Evolutionary conservation across 805 yeast genomes (phyloP).

Genomic region (Suhomyces pyralidae): DNA sequence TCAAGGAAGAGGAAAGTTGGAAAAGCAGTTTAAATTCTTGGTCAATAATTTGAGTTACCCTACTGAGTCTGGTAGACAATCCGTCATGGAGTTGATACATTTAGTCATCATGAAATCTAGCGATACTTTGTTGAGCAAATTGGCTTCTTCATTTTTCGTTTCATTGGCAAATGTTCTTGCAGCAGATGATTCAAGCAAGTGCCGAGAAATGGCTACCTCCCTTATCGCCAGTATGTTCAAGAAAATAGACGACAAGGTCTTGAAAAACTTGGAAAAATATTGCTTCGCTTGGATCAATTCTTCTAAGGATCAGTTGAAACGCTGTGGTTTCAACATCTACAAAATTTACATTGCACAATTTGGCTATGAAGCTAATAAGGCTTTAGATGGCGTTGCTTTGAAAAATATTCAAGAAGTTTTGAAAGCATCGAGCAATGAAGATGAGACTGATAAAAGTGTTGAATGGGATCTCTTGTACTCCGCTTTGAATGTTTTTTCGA

Average conservation of each 20-base stretch:
- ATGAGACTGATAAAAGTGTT: constrained; percentile 33
- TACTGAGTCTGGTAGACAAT: constrained; percentile 79
- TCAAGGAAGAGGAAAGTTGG: constrained; percentile 82
- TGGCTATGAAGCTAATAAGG: constrained; percentile 37
- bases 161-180: constrained; percentile 74
- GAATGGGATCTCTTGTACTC: constrained; percentile 81
- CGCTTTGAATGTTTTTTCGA: constrained; percentile 51
- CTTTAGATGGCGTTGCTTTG: constrained; percentile 40
- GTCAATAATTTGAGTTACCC: constrained; percentile 81
- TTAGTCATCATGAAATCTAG: constrained; percentile 66
- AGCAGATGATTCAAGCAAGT: constrained; percentile 71
- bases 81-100: constrained; percentile 85
- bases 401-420: constrained; percentile 23
- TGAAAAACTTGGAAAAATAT: constrained; percentile 40
- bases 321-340: constrained; percentile 75
- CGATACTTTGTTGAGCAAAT: constrained; percentile 51
- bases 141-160: constrained; percentile 77
- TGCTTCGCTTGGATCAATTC: constrained; percentile 59
- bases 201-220: constrained; percentile 79
- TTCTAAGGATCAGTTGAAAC: constrained; percentile 49
- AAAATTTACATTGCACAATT: constrained; percentile 54
- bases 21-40: constrained; percentile 76
- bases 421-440: constrained; percentile 31
- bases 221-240: constrained; percentile 55
- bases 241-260: constrained; percentile 39